Conservation (phyloP, 352 stramenopile species). For the Pythium aristosporum region DNA sequence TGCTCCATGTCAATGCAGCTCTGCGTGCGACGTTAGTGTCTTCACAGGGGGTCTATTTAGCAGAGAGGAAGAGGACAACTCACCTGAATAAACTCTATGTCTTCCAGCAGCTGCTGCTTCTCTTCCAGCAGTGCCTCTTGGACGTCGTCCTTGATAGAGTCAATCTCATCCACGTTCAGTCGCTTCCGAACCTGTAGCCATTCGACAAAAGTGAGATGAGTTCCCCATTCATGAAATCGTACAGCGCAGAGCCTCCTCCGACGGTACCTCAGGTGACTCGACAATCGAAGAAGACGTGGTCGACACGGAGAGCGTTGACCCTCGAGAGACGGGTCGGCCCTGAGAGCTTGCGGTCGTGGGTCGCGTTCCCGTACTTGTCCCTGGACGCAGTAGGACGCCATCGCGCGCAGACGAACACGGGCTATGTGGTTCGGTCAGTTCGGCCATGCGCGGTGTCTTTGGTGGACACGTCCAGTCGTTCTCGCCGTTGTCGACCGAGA, state of each 20-base stretch:
- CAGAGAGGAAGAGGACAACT: not conserved
- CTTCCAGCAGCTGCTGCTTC: conserved; percentile 60
- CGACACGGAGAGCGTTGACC: conserved; percentile 52
- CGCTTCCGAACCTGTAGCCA: conserved; percentile 35
- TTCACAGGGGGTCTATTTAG: not conserved
- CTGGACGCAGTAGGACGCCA: conserved; percentile 39
- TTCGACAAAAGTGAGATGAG: not conserved
- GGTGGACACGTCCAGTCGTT: conserved; percentile 11
- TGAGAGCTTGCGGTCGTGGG: conserved; percentile 44
- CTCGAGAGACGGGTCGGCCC: conserved; percentile 52
- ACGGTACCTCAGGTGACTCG: conserved; percentile 47
- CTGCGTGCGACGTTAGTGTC: conserved; percentile 25
- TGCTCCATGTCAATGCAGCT: conserved; percentile 85
- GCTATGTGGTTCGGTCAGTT: conserved; percentile 15
- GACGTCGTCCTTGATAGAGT: conserved; percentile 63
- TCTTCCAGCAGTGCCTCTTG: conserved; percentile 59
- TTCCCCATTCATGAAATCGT: not conserved
- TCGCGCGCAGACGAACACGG: conserved; percentile 12
- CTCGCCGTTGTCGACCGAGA: conserved; percentile 17
- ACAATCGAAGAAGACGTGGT: conserved; percentile 48
- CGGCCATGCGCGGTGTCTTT: conserved; percentile 49
- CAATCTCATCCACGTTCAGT: conserved; percentile 74
- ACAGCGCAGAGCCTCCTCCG: not conserved
- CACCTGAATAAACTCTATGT: conserved; percentile 84
- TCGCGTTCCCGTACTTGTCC: conserved; percentile 41